phyloP scores from a whole-genome alignment of 2,329 filamentous ascomycete genomes.

The Aspergillus japonicus region DNA sequence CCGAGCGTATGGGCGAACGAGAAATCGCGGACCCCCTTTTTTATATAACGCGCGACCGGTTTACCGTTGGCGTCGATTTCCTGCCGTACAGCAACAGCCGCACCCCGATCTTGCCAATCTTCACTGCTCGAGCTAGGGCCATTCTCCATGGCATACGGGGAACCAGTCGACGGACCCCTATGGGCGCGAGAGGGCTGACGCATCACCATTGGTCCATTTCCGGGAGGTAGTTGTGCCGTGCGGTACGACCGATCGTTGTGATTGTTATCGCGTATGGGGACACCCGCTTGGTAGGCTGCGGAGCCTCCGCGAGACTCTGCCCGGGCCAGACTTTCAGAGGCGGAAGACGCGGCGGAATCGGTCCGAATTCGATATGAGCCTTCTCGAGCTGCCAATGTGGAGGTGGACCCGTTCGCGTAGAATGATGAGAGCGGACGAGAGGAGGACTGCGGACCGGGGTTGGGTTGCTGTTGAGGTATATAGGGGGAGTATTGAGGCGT shows the following conservation, averaged over 20 bases:
- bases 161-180: slow-evolving; percentile 43
- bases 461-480: slow-evolving; percentile 37
- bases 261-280: slow-evolving; percentile 67
- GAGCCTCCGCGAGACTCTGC: slow-evolving; percentile 64
- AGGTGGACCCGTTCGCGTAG: slow-evolving; percentile 47
- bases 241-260: slow-evolving; percentile 69
- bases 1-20: slow-evolving; percentile 86
- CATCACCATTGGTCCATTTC: slow-evolving; percentile 66
- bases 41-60: slow-evolving; percentile 77
- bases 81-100: slow-evolving; percentile 77
- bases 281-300: slow-evolving; percentile 57
- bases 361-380: slow-evolving; percentile 56
- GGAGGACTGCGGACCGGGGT: slow-evolving; percentile 37
- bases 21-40: slow-evolving; percentile 97
- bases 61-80: slow-evolving; percentile 85
- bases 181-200: slow-evolving; percentile 74
- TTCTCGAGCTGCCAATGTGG: slow-evolving; percentile 38
- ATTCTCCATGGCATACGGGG: slow-evolving; percentile 57
- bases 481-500: slow-evolving; percentile 47
- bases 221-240: slow-evolving; percentile 56
- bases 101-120: slow-evolving; percentile 93
- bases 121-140: slow-evolving; percentile 68
- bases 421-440: slow-evolving; percentile 50
- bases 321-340: slow-evolving; percentile 56
- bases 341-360: slow-evolving; percentile 59